A percentile compares a stretch with the other conserved stretches of the same genome.
Evolutionary conservation across 2,329 filamentous ascomycete species (phyloP).

Genomic region (Fusarium pininemorale): DNA sequence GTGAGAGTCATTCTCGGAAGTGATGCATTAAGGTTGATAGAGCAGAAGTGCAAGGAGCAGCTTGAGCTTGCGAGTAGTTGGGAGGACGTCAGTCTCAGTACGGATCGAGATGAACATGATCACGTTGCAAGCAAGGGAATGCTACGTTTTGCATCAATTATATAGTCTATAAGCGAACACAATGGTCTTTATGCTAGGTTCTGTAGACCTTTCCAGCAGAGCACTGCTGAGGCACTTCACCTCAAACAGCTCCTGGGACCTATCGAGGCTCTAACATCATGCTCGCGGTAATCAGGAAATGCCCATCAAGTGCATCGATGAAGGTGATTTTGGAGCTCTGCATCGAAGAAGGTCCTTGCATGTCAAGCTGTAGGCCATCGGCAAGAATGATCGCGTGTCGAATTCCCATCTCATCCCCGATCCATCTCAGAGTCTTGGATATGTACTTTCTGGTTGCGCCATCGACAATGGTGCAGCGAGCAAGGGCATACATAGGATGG

Average conservation of each 20-base stretch:
- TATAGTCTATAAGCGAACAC: neutral
- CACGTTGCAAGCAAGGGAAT: conserved; percentile 12
- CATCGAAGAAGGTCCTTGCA: neutral
- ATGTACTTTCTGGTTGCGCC: neutral
- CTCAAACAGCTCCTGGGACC: neutral
- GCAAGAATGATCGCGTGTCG: neutral
- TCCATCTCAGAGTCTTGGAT: neutral
- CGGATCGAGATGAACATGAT: neutral
- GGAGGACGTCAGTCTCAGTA: conserved; percentile 2
- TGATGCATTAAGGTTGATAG: neutral
- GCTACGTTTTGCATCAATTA: neutral
- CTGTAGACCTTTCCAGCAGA: accelerated
- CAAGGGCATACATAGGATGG: conserved; percentile 1
- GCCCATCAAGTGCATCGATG: conserved; percentile 11
- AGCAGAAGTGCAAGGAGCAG: conserved; percentile 9
- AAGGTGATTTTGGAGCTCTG: neutral
- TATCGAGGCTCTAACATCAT: conserved; percentile 4
- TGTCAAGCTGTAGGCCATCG: neutral
- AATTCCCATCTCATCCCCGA: conserved; percentile 6
- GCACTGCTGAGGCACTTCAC: neutral
- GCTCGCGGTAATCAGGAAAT: conserved; percentile 8
- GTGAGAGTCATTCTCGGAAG: conserved; percentile 1
- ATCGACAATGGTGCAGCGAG: neutral
- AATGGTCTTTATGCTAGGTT: too few species aligned
- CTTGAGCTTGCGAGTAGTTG: neutral